Evolutionary conservation across 495 filamentous ascomycete genomes (phyloP).

Genomic region (Aspergillus ostianus): DNA sequence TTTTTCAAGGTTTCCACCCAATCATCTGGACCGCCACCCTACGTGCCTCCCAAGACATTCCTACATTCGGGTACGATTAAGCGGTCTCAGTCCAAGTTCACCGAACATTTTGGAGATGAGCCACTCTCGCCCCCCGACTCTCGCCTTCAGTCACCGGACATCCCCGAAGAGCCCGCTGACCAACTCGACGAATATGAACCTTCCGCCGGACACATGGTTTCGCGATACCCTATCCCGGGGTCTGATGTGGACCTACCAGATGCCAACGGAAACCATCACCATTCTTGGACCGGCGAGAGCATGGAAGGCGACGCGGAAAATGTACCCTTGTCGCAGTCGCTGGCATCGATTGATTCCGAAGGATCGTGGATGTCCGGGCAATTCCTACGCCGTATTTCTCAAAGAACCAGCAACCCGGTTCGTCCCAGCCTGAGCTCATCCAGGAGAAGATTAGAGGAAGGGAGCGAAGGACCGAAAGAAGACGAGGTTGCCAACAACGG

Average conservation of each 20-base stretch:
- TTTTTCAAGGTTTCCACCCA: constrained; percentile 51
- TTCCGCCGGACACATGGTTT: constrained; percentile 19
- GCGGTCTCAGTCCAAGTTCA: constrained; percentile 84
- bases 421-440: constrained; percentile 49
- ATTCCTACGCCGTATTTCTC: constrained; percentile 52
- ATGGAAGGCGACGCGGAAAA: constrained; percentile 35
- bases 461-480: constrained; percentile 22
- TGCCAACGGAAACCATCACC: constrained; percentile 26
- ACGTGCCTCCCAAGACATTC: constrained; percentile 44
- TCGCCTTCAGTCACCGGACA: constrained; percentile 63
- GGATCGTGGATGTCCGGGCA: constrained; percentile 87
- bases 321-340: constrained; percentile 62
- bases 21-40: constrained; percentile 32
- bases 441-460: constrained; percentile 25
- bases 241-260: constrained; percentile 31
- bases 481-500: constrained; percentile 55
- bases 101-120: constrained; percentile 86
- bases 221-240: constrained; percentile 25
- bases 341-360: constrained; percentile 87
- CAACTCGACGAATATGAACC: constrained; percentile 27
- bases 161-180: constrained; percentile 35
- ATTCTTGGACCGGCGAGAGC: constrained; percentile 36
- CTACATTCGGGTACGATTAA: constrained; percentile 57
- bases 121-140: constrained; percentile 81
- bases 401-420: constrained; percentile 39